Evolutionary conservation across 1,284 basidiomycete species (phyloP).

Genomic region (Melampsora larici-populina): DNA sequence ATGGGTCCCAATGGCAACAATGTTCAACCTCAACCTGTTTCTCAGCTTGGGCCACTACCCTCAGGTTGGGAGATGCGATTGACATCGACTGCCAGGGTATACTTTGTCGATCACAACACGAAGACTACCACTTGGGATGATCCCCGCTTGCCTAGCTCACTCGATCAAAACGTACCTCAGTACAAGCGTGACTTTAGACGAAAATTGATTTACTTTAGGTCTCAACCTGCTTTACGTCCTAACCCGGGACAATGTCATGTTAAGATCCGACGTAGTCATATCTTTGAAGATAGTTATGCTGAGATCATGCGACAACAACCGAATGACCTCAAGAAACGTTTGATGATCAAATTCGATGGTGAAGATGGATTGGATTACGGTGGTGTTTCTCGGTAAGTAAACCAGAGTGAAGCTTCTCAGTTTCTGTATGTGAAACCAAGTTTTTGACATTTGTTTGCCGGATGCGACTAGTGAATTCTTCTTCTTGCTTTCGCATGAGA

Average conservation of each 20-base stretch:
- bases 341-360: slow-evolving; percentile 90
- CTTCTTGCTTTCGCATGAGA: slow-evolving; percentile 96
- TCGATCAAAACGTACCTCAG: slow-evolving; percentile 82
- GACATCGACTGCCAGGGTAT: slow-evolving; percentile 84
- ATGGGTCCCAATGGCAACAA: slow-evolving; percentile 80
- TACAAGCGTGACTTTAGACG: slow-evolving; percentile 99
- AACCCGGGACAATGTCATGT: slow-evolving; percentile 86
- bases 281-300: slow-evolving; percentile 94
- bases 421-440: too few relatives aligned
- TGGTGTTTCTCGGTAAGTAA: slow-evolving; percentile 43
- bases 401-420: too few relatives aligned
- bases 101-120: slow-evolving; percentile 95
- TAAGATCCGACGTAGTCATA: slow-evolving; percentile 83
- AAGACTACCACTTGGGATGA: slow-evolving; percentile 97
- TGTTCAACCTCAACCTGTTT: slow-evolving; percentile 73
- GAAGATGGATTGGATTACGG: slow-evolving; percentile 43
- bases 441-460: not conserved
- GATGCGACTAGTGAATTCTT: slow-evolving; percentile 79
- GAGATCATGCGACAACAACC: slow-evolving; percentile 92
- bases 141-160: slow-evolving; percentile 55
- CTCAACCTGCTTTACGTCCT: slow-evolving; percentile 85
- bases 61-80: slow-evolving; percentile 98
- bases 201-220: slow-evolving; percentile 98
- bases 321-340: slow-evolving; percentile 89
- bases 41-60: slow-evolving; percentile 88